These are phyloP conservation scores for Toxoplasma gondii DNA, from an alignment of 169 alveolate species.

Conservation along the genomic window DNA sequence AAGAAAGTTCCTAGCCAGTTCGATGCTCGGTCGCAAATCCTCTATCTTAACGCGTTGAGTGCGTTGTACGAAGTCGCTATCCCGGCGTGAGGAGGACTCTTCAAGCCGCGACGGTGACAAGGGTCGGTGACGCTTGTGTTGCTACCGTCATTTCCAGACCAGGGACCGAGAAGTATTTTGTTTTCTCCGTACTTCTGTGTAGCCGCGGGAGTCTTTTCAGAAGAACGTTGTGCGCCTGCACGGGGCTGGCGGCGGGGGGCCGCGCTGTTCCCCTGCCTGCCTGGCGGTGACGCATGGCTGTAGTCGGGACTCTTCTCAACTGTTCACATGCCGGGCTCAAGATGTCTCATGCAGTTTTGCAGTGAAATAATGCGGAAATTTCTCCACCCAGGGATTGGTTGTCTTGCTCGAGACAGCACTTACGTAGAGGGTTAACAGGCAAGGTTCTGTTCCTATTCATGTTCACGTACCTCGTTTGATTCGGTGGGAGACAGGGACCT, in stretches of 20 bases:
- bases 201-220: not conserved
- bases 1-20: conserved; percentile 26
- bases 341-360: not conserved
- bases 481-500: conserved; percentile 4
- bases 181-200: not conserved
- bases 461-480: not conserved
- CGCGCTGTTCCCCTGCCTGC: too few relatives aligned
- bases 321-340: too few relatives aligned
- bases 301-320: too few relatives aligned
- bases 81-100: not conserved
- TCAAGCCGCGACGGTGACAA: not conserved
- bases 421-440: not conserved
- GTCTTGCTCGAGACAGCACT: not conserved
- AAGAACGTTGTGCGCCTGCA: not conserved
- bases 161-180: not conserved
- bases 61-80: not conserved
- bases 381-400: not conserved
- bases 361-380: not conserved
- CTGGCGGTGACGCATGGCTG: too few relatives aligned
- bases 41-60: conserved; percentile 18
- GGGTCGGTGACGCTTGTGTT: not conserved
- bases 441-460: not conserved
- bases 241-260: too few relatives aligned
- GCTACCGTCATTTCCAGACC: not conserved
- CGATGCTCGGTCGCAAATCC: conserved; percentile 20